Evolutionary conservation across 148 eudicot genomes (phyloP), one percentile per base, ranked within the genome.

Genomic region (Pouteria glomerata): DNA sequence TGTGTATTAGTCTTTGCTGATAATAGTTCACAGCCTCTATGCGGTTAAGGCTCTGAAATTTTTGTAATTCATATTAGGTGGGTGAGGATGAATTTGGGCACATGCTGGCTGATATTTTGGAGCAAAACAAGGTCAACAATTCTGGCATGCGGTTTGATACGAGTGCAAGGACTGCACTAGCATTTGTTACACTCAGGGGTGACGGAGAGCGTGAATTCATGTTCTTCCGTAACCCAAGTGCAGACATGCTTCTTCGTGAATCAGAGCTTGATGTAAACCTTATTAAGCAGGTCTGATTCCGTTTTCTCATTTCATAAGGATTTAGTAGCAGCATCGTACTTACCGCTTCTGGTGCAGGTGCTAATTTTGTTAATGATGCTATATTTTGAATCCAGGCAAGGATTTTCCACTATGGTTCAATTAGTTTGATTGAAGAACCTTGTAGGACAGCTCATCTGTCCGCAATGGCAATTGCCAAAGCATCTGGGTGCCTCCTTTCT

Each of bases 1-100:
- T n/a, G n/a, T n/a, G n/a, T n/a, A n/a, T n/a, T n/a, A n/a, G n/a
- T n/a, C n/a, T n/a, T n/a, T n/a, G n/a, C n/a, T n/a, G n/a, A n/a
- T n/a, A n/a, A n/a, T n/a, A n/a, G n/a, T n/a, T n/a, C n/a, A n/a
- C n/a, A n/a, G n/a, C n/a, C n/a, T n/a, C n/a, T n/a, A 24, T 69
- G 52, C n/a, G 24, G 24, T 26, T 27, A 10, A 14, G 18, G 48
- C 6, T 47, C n/a, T 39, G 29, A 24, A 29, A 62, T 15, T 41
- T 6, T n/a, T 21, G 34, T 23, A 57, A 21, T 64, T 48, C 50
- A 35, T 53, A 50, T 69, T 72, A 90, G 98, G 98, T 93, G 29
- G 98, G 98, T n/a, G 83, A 87, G 31, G 98, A 93, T 78, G 94
- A 93, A 57, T 93, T 93, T 76, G 98, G 98, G 34, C 81, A 73